phyloP scores from a whole-genome alignment of 2,329 filamentous ascomycete species.

The Venturia aucupariae region DNA sequence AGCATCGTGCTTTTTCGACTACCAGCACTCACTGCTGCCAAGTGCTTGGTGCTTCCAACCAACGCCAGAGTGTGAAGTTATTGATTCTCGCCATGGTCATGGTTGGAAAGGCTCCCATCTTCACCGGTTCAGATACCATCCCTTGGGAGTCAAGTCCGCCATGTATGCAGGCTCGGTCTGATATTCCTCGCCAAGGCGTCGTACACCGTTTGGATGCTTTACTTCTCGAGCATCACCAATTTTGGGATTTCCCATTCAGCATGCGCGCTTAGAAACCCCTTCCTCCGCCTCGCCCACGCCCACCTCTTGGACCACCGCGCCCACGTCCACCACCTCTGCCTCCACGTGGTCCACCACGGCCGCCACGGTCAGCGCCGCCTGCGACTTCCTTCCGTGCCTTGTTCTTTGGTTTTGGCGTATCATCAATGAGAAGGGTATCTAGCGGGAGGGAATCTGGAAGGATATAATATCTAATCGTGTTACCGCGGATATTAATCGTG shows the following conservation, averaged over 20 bases:
- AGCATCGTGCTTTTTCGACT: neutral
- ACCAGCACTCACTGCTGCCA: neutral
- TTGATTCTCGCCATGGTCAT: no score
- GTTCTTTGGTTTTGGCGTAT: slow-evolving; percentile 97
- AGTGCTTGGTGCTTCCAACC: neutral
- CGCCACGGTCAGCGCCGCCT: slow-evolving; percentile 31
- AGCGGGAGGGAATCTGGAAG: slow-evolving; percentile 91
- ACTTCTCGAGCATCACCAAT: neutral
- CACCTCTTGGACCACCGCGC: slow-evolving; percentile 30
- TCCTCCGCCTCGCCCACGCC: slow-evolving; percentile 24
- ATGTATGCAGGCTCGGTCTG: no score
- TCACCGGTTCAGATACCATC: no score
- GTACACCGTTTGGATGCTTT: neutral
- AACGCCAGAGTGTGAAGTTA: neutral
- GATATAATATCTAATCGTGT: slow-evolving; percentile 93
- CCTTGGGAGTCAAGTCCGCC: no score
- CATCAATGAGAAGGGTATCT: slow-evolving; percentile 91
- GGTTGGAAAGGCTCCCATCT: no score
- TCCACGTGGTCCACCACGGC: slow-evolving; percentile 43
- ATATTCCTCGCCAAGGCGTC: no score
- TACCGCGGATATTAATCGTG: slow-evolving; percentile 93
- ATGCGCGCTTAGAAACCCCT: slow-evolving; percentile 13
- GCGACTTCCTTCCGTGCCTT: slow-evolving; percentile 89
- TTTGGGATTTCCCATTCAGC: neutral
- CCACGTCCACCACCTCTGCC: slow-evolving; percentile 36